phyloP scores from a whole-genome alignment of 495 filamentous ascomycete genomes.

The Trichocladium antarcticum region DNA sequence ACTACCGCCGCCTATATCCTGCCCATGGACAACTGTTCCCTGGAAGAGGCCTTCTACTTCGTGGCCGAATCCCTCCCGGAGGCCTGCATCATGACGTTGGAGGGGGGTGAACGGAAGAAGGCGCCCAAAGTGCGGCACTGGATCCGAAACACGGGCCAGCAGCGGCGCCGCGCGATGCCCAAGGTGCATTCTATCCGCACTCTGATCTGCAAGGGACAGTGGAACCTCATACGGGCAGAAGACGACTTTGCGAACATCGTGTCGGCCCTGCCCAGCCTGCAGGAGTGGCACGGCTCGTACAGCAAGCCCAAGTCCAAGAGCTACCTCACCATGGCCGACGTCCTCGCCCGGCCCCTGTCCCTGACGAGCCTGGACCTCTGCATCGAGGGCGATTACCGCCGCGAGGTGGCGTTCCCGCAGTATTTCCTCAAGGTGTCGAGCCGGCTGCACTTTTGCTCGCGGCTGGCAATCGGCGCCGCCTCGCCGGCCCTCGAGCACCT shows the following conservation, averaged over 20 bases:
- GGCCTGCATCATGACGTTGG: conserved; percentile 55
- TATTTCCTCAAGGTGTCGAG: conserved; percentile 45
- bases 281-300: conserved; percentile 63
- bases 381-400: conserved; percentile 55
- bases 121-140: conserved; percentile 54
- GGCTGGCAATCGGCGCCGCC: conserved; percentile 41
- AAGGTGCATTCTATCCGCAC: conserved; percentile 37
- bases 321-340: conserved; percentile 52
- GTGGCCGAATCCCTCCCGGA: conserved; percentile 46
- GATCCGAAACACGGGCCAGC: conserved; percentile 21
- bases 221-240: conserved; percentile 60
- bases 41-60: conserved; percentile 56
- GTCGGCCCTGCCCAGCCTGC: conserved; percentile 49
- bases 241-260: conserved; percentile 51
- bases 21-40: conserved; percentile 50
- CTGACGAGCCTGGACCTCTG: conserved; percentile 52
- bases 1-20: conserved; percentile 43
- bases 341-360: conserved; percentile 42
- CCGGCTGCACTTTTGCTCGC: conserved; percentile 47
- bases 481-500: conserved; percentile 50
- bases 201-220: conserved; percentile 60
- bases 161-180: conserved; percentile 19
- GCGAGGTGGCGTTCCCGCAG: conserved; percentile 42
- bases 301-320: conserved; percentile 57
- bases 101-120: conserved; percentile 64